Evolutionary conservation across 768 basidiomycete genomes (phyloP), one percentile per base, ranked within the genome.

Genomic region (Macrolepiota fuliginosa): DNA sequence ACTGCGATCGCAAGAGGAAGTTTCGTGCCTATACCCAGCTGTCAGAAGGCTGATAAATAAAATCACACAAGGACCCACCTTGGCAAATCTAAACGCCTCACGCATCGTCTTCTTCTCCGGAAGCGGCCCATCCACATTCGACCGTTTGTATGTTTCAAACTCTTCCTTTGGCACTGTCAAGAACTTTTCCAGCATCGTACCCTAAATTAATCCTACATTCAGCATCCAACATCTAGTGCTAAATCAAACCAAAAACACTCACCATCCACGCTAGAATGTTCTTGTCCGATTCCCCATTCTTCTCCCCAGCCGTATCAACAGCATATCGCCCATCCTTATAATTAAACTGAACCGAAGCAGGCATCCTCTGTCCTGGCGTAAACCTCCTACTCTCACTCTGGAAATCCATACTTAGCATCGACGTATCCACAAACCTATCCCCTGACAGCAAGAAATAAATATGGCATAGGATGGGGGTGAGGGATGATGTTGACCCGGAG

Each of bases 1-100:
- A 82, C 71, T 99, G 96, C 0, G 96, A 96, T 13, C 96, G 91
- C 90, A 98, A 94, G 25, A 98, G 77, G 64, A 97, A 88, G 10
- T 77, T 78, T 11, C 79, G 73, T 4, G 83, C 83, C 86, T 87
- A 46, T 22, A 54, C 54, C 1, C 32, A 62, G 24, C 12, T 15
- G 46, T 32, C 42, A 9, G 54, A 10, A 39, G 1, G 47, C 24
- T 36, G 32, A 19, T 24, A 5, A 9, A 24, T 13, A 10, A 22
- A 49, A 49, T 7, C 6, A 12, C 6, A 12, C 52, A 17, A 19
- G 19, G 1, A 69, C 79, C 35, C 45, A 92, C 96, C 79, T 88
- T 89, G 1, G 92, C 81, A 74, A 92, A 98, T 46, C 92, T 86
- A 72, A 92, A 97, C 0, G 94, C 91, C 66, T 97, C 94, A 59